Evolutionary conservation across 2,329 filamentous ascomycete genomes (phyloP), one percentile per base, ranked within the genome.

Genomic region (Rutstroemia sp.): DNA sequence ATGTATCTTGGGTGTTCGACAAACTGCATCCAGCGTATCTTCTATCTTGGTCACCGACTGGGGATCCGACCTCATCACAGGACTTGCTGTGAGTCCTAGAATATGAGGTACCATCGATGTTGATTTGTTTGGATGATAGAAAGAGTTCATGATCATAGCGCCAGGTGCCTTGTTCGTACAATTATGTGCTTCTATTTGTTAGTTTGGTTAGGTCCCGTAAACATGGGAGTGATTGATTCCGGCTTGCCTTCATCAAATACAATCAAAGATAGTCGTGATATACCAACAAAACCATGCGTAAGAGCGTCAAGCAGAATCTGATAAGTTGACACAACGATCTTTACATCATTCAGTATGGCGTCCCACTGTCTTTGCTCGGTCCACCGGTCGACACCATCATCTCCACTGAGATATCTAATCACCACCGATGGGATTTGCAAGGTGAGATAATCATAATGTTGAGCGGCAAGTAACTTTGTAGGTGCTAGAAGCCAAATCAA

Each of bases 401-500:
- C 69, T 17, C 84, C 82, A 9, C 75, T 78, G 17, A 88, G 71
- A 1, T 80, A 69, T 47, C 78, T 75, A 8, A 78, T 72, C 51
- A 78, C 74, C 55, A 79, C 75, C 1, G 71, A 64, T 10, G 81
- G 78, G 2, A 89, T 78, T 57, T 89, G 82, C 1, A 75, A 68
- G 9, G 73, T 71, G 49, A 92, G 77, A 19, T 83, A 81, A 2
- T 74, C 70, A 62, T 76, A 74, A 65, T 92, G 88, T 62, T 92
- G 88, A 5, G 73, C 65, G 56, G 84, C 87, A 0, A 92, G 74
- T 1, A 80, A 73, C 4, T 89, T 78, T 0, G 85, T 91, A 0
- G 87, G 87, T 0, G 84, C 80, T 42, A 89, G 72, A 63, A 92
- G 89, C 88, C 88, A 92, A 9, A 88, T 74, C 4, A 83, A 68